Base-by-base conservation (phyloP, 129 eudicot genomes). In the Sambucus nigra region DNA sequence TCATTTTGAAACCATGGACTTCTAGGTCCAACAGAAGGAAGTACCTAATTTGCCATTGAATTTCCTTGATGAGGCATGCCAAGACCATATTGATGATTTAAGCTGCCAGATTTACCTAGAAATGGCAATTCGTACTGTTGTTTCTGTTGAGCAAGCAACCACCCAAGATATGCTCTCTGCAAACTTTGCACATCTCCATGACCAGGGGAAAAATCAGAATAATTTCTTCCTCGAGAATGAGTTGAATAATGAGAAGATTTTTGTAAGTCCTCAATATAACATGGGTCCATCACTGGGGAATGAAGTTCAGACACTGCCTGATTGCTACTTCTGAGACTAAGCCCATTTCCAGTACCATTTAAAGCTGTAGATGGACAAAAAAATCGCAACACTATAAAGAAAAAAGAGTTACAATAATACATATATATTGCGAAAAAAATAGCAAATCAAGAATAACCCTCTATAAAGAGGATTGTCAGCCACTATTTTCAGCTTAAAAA, bases 111-210 rank as follows among this genome's bases (percentile, higher is more conserved):
- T 54, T 73, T 75, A 50, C 70, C 69, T 50, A 72, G 64, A 42
- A 63, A 44, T 17, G 68, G 65, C 14, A 74, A 51, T 32, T 63
- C 73, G 18, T 66, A 67, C 31, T 76, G 95, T 32, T 73, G 87
- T 17, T 70, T 69, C 31, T 73, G 84, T 63, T 79, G 87, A 69
- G 81, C 61, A 60, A 84, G 67, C 64, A 77, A 26, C 19, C 80
- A 67, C 48, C 80, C 93, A 21, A 76, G 46, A 66, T 82, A 82
- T 24, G 80, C 56, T 60, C 68, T 82, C 46, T 76, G 93, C 60
- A 78, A 73, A 55, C 57, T 63, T 41, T 65, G 84, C 69, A 82
- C 41, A 55, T 82, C 83, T 57, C 55, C 81, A 64, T 45, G 57
- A 41, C 70, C 64, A 45, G 47, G 76, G 35, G 72, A 49, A 35